A percentile compares a stretch with the other conserved stretches of the same genome.
These are phyloP conservation scores for Discostella pseudostelligera DNA, from an alignment of 108 stramenopile genomes.

Conservation along the genomic window DNA sequence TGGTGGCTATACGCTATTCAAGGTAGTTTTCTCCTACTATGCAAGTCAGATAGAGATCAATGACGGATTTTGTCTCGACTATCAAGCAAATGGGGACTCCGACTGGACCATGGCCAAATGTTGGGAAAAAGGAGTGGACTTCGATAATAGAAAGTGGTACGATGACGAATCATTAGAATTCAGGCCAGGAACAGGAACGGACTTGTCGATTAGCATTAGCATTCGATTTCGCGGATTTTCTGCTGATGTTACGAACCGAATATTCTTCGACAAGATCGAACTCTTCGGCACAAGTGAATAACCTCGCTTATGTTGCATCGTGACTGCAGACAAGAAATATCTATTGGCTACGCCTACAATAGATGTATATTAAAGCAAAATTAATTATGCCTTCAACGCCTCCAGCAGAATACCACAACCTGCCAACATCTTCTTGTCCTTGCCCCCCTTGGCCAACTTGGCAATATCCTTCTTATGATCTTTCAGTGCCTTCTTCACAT, in stretches of 20 bases:
- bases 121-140: constrained; percentile 23
- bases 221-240: constrained; percentile 23
- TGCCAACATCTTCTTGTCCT: constrained; percentile 52
- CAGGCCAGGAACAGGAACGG: too few relatives aligned
- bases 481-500: constrained; percentile 48
- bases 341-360: too few relatives aligned
- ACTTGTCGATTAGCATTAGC: constrained; percentile 10
- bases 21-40: constrained; percentile 25
- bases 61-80: constrained; percentile 41
- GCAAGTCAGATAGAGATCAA: constrained; percentile 30
- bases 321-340: too few relatives aligned
- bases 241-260: not conserved
- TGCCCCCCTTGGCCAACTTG: constrained; percentile 44
- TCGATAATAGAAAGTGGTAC: constrained; percentile 27
- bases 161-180: constrained; percentile 10
- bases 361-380: not conserved
- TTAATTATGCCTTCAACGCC: constrained; percentile 31
- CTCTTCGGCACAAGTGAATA: not conserved
- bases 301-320: too few relatives aligned
- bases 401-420: constrained; percentile 64
- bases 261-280: constrained; percentile 6
- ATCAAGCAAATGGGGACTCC: constrained; percentile 10
- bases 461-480: constrained; percentile 35
- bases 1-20: constrained; percentile 11
- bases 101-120: constrained; percentile 23